These are phyloP conservation scores for Mortierella sp. DNA, from an alignment of 371 early-diverging fungal genomes.

Conservation along the genomic window DNA sequence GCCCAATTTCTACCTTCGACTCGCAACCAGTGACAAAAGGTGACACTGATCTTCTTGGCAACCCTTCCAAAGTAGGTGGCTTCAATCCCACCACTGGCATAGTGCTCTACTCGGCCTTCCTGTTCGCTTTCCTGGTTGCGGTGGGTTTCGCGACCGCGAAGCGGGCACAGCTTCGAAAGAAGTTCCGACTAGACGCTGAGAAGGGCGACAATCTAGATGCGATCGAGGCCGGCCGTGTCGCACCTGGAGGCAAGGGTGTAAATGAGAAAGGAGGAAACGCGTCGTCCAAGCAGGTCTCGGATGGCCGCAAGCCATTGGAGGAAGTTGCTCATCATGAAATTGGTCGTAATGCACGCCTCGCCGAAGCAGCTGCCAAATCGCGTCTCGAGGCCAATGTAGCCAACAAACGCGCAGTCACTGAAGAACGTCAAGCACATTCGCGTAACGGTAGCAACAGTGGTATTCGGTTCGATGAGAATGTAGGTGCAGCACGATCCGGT, in stretches of 20 bases:
- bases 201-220: background rate
- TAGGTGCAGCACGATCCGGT: background rate
- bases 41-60: slow-evolving; percentile 4
- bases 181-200: slow-evolving; percentile 2
- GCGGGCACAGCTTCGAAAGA: slow-evolving; percentile 8
- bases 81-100: slow-evolving; percentile 30
- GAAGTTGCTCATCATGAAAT: slow-evolving; percentile 3
- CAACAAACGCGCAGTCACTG: no score
- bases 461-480: background rate
- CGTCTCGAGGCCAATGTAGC: no score
- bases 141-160: slow-evolving; percentile 16
- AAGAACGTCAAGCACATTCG: no score
- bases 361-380: background rate
- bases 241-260: slow-evolving; percentile 1
- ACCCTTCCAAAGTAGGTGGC: slow-evolving; percentile 10
- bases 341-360: background rate
- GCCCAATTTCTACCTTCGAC: no score
- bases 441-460: background rate
- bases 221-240: background rate
- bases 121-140: slow-evolving; percentile 5
- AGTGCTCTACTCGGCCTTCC: slow-evolving; percentile 17
- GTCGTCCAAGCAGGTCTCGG: slow-evolving; percentile 9
- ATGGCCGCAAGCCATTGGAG: slow-evolving; percentile 8
- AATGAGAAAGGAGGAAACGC: background rate
- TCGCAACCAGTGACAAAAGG: no score